Conservation (phyloP, 805 yeast species). For the Metschnikowia lachancei region DNA sequence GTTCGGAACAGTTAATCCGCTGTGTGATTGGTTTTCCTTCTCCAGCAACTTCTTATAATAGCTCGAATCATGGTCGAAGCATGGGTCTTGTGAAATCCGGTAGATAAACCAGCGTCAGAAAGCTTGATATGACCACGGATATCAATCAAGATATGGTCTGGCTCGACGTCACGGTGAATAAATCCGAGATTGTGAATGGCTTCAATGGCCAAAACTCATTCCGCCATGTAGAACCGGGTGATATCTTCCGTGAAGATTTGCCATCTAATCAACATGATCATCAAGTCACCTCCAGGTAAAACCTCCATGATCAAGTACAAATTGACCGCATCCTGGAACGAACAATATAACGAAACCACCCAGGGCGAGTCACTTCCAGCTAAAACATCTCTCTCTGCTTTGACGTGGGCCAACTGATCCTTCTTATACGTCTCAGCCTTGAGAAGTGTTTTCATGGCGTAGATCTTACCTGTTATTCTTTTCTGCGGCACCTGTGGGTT, state of each 20-base stretch:
- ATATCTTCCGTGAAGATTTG: constrained; percentile 92
- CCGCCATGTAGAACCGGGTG: constrained; percentile 91
- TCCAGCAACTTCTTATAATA: constrained; percentile 82
- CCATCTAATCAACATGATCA: constrained; percentile 96
- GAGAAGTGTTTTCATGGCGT: constrained; percentile 89
- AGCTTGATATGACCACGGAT: constrained; percentile 68
- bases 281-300: constrained; percentile 79
- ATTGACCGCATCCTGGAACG: constrained; percentile 76
- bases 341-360: constrained; percentile 80
- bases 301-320: constrained; percentile 74
- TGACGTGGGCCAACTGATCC: constrained; percentile 92
- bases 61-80: constrained; percentile 77
- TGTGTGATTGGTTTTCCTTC: constrained; percentile 45
- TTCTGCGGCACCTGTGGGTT: too few relatives aligned
- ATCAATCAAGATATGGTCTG: constrained; percentile 90
- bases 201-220: constrained; percentile 91
- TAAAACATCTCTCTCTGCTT: constrained; percentile 92
- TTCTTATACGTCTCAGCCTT: constrained; percentile 93
- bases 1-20: constrained; percentile 21
- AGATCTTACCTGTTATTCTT: constrained; percentile 88
- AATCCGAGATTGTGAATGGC: constrained; percentile 91
- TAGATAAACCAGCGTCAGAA: constrained; percentile 75
- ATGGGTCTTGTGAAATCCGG: constrained; percentile 94
- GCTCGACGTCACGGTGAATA: constrained; percentile 96
- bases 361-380: constrained; percentile 88